Evolutionary conservation across 1,139 yeast genomes (phyloP).

Genomic region (Magnusiomyces sp.): DNA sequence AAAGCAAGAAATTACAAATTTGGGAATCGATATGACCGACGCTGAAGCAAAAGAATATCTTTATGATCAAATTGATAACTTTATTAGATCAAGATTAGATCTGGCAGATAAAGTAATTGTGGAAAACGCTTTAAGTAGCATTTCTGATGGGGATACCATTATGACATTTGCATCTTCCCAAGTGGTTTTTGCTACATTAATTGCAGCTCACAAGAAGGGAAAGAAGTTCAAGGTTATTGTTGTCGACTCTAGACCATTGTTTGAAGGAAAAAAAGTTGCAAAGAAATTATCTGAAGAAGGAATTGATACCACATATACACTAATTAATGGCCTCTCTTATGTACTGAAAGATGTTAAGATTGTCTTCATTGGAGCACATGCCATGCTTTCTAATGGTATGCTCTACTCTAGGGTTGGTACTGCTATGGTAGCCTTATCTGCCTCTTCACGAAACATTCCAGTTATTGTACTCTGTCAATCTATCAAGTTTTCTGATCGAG

Average conservation of each 20-base stretch:
- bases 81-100: conserved; percentile 77
- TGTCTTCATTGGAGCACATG: conserved; percentile 93
- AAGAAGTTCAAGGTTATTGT: conserved; percentile 73
- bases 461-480: conserved; percentile 94
- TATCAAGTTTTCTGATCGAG: conserved; percentile 89
- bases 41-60: conserved; percentile 62
- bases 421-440: conserved; percentile 87
- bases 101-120: conserved; percentile 78
- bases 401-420: conserved; percentile 92
- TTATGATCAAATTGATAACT: conserved; percentile 62
- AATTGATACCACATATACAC: conserved; percentile 61
- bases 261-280: conserved; percentile 81
- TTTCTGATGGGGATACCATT: conserved; percentile 67
- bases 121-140: conserved; percentile 70
- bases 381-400: conserved; percentile 92
- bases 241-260: conserved; percentile 91
- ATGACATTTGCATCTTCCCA: conserved; percentile 85
- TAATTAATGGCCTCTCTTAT: conserved; percentile 71
- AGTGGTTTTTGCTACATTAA: conserved; percentile 68
- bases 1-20: conserved; percentile 79
- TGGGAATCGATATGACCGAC: conserved; percentile 63
- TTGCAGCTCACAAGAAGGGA: conserved; percentile 55
- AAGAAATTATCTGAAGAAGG: conserved; percentile 50
- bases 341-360: conserved; percentile 78
- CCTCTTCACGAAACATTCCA: conserved; percentile 81